These are phyloP conservation scores for Hypoxylon intermedium DNA, from an alignment of 495 filamentous ascomycete genomes.

Conservation along the genomic window DNA sequence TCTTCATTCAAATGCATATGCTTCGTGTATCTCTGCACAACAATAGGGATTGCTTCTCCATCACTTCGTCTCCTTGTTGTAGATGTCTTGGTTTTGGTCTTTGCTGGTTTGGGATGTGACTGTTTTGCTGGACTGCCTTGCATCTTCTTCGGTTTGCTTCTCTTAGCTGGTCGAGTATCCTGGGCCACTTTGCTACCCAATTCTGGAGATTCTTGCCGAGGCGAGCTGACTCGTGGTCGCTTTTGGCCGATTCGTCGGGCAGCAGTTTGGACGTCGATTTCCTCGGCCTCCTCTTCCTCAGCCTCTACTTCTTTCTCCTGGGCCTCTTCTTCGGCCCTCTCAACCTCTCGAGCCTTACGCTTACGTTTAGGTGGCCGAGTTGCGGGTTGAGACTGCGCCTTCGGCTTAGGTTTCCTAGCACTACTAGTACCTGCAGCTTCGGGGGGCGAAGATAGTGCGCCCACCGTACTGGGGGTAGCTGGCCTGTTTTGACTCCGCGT, in stretches of 20 bases:
- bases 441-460: constrained; percentile 42
- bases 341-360: constrained; percentile 10
- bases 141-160: constrained; percentile 42
- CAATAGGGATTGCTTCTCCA: constrained; percentile 49
- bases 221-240: constrained; percentile 44
- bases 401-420: constrained; percentile 36
- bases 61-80: constrained; percentile 32
- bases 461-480: constrained; percentile 27
- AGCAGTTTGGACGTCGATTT: constrained; percentile 46
- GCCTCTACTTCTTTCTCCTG: constrained; percentile 39
- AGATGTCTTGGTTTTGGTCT: constrained; percentile 29
- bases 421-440: constrained; percentile 42
- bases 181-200: constrained; percentile 31
- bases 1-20: constrained; percentile 32
- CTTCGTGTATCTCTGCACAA: constrained; percentile 57
- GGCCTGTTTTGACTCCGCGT: constrained; percentile 29
- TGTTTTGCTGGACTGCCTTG: constrained; percentile 47
- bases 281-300: constrained; percentile 34
- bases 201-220: constrained; percentile 41
- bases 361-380: constrained; percentile 18
- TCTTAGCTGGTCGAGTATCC: constrained; percentile 42
- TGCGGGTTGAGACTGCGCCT: constrained; percentile 10
- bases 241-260: constrained; percentile 47
- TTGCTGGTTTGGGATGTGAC: constrained; percentile 41
- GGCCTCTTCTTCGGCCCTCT: constrained; percentile 22